Percentiles rank a stretch among this genome's conserved stretches.
phyloP scores from a whole-genome alignment of 2,329 filamentous ascomycete species.

The Monosporascus sp. region DNA sequence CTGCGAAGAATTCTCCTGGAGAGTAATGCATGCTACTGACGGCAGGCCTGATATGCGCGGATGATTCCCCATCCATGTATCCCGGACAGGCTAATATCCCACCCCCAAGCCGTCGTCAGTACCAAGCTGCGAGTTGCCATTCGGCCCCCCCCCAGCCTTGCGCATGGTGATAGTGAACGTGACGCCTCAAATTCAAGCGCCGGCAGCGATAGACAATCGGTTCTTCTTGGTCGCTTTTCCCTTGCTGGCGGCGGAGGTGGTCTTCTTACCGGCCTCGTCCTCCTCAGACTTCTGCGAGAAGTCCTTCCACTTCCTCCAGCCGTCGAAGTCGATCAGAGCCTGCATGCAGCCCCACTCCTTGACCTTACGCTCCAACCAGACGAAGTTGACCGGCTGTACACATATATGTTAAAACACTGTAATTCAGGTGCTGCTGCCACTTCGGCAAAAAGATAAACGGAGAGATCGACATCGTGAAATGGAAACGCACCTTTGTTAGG shows the following conservation, averaged over 20 bases:
- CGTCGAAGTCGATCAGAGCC: slow-evolving; percentile 95
- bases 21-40: no score
- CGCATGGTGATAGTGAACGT: no score
- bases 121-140: no score
- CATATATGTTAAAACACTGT: slow-evolving; percentile 16
- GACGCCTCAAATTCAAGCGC: slow-evolving; percentile 9
- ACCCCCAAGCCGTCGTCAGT: no score
- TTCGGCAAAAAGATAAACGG: background rate
- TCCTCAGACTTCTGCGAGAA: slow-evolving; percentile 51
- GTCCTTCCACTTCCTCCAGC: slow-evolving; percentile 96
- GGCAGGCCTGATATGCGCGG: no score
- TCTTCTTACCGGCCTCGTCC: slow-evolving; percentile 38
- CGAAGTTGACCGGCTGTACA: slow-evolving; percentile 84
- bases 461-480: background rate
- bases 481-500: slow-evolving; percentile 74
- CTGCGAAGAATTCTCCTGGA: no score
- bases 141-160: no score
- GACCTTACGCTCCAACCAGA: slow-evolving; percentile 95
- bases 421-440: background rate
- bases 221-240: slow-evolving; percentile 40
- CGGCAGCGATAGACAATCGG: slow-evolving; percentile 32
- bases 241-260: slow-evolving; percentile 25
- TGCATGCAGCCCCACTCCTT: slow-evolving; percentile 99
- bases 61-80: no score
- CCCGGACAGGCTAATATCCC: no score